Evolutionary conservation across 2,329 filamentous ascomycete genomes (phyloP), one percentile per base, ranked within the genome.

Genomic region (Fusarium verticillioides): DNA sequence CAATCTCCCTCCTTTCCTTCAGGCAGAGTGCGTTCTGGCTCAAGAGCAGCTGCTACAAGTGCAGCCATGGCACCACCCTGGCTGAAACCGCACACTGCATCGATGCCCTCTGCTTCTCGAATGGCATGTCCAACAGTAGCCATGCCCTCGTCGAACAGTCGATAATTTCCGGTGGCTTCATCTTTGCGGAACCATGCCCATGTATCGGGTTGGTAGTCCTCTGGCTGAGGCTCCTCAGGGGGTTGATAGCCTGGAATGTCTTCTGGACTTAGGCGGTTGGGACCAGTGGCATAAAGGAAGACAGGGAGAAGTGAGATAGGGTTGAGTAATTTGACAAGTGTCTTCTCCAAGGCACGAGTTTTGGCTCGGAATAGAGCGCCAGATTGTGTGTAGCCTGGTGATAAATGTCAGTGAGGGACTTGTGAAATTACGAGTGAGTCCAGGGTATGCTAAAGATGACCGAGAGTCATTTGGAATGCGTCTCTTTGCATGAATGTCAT

Each of bases 181-280:
- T 94, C 89, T 60, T 88, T 89, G 87, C 94, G 86, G 82, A 85
- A 98, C 96, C 96, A 98, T 18, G 90, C 93, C 87, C 91, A 97
- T 7, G 90, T 88, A 78, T 96, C 93, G 26, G 87, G 84, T 50
- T 86, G 82, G 28, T 89, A 85, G 46, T 88, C 85, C 7, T 85
- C 83, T 9, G 83, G 82, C 7, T 83, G 83, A 2, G 78, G 79
- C 16, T 83, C 84, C 4, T 80, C 81, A 47, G 84, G 77, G 5
- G 86, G 82, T 43, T 84, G 80, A 82, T 90, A 95, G 60, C 92
- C 92, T 0, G 93, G 93, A 69, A 95, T 92, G 74, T 95, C 92
- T 57, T 85, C 82, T 9, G 90, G 86, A 36, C 83, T 85, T 19
- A 95, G 88, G 8, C 85, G 87, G 78, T 89, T 86, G 8, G 93